A percentile compares a stretch with the other conserved stretches of the same genome.
These are phyloP conservation scores for Eryngium alpinum DNA, from an alignment of 140 eudicot genomes.

Conservation along the genomic window DNA sequence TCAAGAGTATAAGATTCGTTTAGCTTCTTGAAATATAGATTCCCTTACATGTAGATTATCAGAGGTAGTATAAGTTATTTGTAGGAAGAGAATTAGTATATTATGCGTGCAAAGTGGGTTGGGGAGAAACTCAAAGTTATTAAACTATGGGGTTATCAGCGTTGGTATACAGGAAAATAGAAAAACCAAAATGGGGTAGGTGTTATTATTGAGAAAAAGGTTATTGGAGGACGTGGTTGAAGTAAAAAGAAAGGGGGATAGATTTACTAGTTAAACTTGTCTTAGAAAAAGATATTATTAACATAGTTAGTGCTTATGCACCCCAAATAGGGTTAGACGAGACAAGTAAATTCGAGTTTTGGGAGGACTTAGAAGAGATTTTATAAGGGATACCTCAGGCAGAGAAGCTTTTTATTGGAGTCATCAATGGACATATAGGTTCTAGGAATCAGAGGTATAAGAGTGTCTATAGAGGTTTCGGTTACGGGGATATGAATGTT, in stretches of 20 bases:
- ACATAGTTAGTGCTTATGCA: background rate
- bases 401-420: background rate
- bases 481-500: background rate
- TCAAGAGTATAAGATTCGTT: too few species aligned
- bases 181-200: background rate
- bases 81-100: too few species aligned
- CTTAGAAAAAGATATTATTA: background rate
- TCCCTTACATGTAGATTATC: too few species aligned
- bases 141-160: too few species aligned
- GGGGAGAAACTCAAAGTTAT: too few species aligned
- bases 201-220: background rate
- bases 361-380: background rate
- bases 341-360: background rate
- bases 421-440: background rate
- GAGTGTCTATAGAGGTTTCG: background rate
- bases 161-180: background rate
- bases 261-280: background rate
- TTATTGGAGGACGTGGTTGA: background rate
- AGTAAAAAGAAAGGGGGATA: background rate
- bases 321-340: background rate
- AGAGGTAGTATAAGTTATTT: too few species aligned
- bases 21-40: too few species aligned
- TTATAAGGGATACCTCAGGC: background rate
- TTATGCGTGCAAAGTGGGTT: too few species aligned
- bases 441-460: background rate